A percentile compares a stretch with the other conserved stretches of the same genome.
Evolutionary conservation across 495 filamentous ascomycete species (phyloP).

Genomic region (Xylaria castorea): DNA sequence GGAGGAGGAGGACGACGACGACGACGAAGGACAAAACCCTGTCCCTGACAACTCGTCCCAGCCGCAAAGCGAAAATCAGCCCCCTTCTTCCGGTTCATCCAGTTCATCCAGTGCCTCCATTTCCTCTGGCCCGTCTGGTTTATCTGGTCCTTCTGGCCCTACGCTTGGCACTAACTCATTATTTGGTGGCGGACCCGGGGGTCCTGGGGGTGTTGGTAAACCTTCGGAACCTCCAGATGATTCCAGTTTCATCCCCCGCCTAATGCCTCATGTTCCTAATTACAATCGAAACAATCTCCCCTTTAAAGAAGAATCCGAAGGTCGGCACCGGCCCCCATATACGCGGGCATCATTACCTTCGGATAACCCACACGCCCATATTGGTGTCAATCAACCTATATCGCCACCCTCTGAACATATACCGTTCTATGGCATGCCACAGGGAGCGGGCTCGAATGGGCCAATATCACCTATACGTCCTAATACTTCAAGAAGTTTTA

Average conservation of each 20-base stretch:
- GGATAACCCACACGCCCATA: slow-evolving; percentile 24
- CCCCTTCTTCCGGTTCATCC: background rate
- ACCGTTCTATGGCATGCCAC: slow-evolving; percentile 33
- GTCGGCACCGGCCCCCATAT: slow-evolving; percentile 12
- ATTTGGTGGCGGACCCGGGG: background rate
- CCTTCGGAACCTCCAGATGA: slow-evolving; percentile 5
- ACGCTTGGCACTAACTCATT: background rate
- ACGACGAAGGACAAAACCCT: background rate
- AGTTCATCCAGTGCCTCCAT: background rate
- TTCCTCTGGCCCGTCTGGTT: background rate
- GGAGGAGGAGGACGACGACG: slow-evolving; percentile 25
- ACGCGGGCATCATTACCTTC: slow-evolving; percentile 26
- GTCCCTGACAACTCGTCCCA: background rate
- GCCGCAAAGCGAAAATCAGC: background rate
- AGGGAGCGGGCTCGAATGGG: slow-evolving; percentile 29
- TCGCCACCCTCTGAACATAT: slow-evolving; percentile 14
- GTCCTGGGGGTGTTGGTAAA: background rate
- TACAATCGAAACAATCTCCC: slow-evolving; percentile 2
- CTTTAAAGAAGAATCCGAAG: slow-evolving; percentile 4
- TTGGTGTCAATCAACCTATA: slow-evolving; percentile 16
- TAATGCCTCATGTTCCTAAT: slow-evolving; percentile 13
- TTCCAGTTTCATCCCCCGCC: background rate
- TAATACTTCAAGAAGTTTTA: slow-evolving; percentile 43
- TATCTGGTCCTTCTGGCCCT: background rate
- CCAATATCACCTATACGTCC: slow-evolving; percentile 27